Conservation (phyloP, 2,329 filamentous ascomycete genomes). For the Phyllosticta paracitricarpa region DNA sequence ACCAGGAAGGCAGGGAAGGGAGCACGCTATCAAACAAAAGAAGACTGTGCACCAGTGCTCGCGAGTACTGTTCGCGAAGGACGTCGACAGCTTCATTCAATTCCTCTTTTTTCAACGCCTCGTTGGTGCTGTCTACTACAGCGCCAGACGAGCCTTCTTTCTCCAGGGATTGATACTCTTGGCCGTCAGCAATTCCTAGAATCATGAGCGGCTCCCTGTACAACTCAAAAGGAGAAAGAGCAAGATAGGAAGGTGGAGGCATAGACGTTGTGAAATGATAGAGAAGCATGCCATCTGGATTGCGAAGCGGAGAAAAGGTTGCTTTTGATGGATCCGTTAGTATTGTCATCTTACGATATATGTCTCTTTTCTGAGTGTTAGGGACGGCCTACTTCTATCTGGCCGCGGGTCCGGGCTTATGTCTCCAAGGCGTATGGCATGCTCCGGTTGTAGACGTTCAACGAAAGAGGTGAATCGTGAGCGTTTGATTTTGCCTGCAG, state of each 20-base stretch:
- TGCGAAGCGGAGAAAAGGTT: slow-evolving; percentile 87
- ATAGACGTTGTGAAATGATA: slow-evolving; percentile 78
- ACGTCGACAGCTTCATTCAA: slow-evolving; percentile 56
- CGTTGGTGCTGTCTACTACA: slow-evolving; percentile 15
- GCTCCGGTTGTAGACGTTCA: slow-evolving; percentile 64
- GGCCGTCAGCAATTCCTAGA: slow-evolving; percentile 75
- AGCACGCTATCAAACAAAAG: slow-evolving; percentile 58
- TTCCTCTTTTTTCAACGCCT: slow-evolving; percentile 14
- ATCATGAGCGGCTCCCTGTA: slow-evolving; percentile 77
- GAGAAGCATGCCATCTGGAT: slow-evolving; percentile 74
- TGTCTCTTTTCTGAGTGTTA: background rate
- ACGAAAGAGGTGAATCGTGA: slow-evolving; percentile 72
- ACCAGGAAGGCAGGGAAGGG: slow-evolving; percentile 27
- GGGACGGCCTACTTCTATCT: slow-evolving; percentile 61
- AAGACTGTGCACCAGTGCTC: slow-evolving; percentile 66
- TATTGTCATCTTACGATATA: slow-evolving; percentile 11
- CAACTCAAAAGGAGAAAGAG: slow-evolving; percentile 79
- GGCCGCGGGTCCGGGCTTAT: slow-evolving; percentile 76
- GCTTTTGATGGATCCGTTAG: slow-evolving; percentile 42
- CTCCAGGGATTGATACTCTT: slow-evolving; percentile 48
- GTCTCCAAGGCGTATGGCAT: slow-evolving; percentile 75
- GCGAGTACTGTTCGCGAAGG: slow-evolving; percentile 62
- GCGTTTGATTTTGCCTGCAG: slow-evolving; percentile 75
- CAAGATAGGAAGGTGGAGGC: slow-evolving; percentile 67
- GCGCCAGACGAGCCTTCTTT: slow-evolving; percentile 13